Evolutionary conservation across 192 early-diverging fungal species (phyloP), one percentile per base, ranked within the genome.

Genomic region (Coemansia sp.): DNA sequence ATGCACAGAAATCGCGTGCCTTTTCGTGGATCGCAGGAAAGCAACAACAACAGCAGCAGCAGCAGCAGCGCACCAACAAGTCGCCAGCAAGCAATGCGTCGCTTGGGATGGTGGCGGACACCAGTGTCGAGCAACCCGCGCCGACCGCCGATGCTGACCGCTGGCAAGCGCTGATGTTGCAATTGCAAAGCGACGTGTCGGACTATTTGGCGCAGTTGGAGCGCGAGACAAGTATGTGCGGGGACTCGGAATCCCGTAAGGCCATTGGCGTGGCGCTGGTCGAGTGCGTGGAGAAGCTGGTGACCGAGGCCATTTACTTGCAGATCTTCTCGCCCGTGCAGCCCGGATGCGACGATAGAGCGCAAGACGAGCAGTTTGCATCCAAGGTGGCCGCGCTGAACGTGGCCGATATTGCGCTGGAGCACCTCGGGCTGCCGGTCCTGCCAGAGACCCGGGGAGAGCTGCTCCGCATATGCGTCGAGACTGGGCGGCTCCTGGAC

Each of bases 351-450:
- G 84, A 87, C 65, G 89, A 89, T 41, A 72, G 76, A 1, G 58
- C 73, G 58, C 85, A 81, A 15, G 89, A 91, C 58, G 86, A 88
- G 57, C 83, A 80, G 48, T 67, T 89, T 23, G 85, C 85, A 20
- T 86, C 87, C 60, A 84, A 86, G 34, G 86, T 89, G 32, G 87
- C 86, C 2, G 89, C 89, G 17, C 67, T 91, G 9, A 89, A 88
- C 49, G 56, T 88, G 36, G 74, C 88, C 9, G 88, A 86, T 19
- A 59, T 91, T 42, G 69, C 75, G 11, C 70, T 89, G 10, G 80
- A 77, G 2, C 85, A 91, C 59, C 52, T 91, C 49, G 88, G 88
- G 1, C 79, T 91, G 59, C 43, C 46, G 14, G 29, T 29, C 15
- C 15, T 54, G 14, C 62, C 64, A 2, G 61, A 65, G n/a, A 25